A percentile compares a stretch with the other conserved stretches of the same genome.
Evolutionary conservation across 495 filamentous ascomycete species (phyloP).

Genomic region (Gamarada debralockiae): DNA sequence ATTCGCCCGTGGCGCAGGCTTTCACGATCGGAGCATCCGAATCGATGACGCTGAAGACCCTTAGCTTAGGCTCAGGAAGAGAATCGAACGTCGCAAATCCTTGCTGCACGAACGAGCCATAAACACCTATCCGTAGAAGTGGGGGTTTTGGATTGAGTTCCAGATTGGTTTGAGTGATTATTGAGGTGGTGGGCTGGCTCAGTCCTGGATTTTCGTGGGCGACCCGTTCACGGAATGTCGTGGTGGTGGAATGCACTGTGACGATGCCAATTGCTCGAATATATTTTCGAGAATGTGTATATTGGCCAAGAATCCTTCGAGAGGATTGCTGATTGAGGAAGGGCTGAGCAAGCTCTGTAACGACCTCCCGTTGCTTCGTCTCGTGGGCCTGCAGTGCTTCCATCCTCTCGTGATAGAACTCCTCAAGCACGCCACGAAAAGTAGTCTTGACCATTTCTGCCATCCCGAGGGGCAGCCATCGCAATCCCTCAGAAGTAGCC

Average conservation of each 20-base stretch:
- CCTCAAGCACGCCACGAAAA: background rate
- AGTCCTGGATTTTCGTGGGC: background rate
- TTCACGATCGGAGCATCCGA: background rate
- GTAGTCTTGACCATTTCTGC: background rate
- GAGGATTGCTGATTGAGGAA: background rate
- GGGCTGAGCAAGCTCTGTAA: background rate
- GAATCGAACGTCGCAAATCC: background rate
- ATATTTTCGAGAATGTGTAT: background rate
- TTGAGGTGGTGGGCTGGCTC: background rate
- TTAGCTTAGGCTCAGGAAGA: background rate
- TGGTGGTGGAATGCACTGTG: constrained; percentile 2
- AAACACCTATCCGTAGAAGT: background rate
- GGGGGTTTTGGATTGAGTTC: background rate
- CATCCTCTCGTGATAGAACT: background rate
- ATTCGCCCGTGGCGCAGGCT: background rate
- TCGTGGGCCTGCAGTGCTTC: background rate
- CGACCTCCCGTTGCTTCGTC: background rate
- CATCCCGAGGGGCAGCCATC: background rate
- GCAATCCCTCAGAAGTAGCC: background rate
- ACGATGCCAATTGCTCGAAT: background rate
- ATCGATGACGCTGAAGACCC: background rate
- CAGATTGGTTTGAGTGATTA: background rate
- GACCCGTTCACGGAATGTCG: background rate
- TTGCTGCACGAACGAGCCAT: background rate
- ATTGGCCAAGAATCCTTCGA: background rate